These are phyloP conservation scores for Starmerella vitae DNA, from an alignment of 805 yeast genomes.

Conservation along the genomic window DNA sequence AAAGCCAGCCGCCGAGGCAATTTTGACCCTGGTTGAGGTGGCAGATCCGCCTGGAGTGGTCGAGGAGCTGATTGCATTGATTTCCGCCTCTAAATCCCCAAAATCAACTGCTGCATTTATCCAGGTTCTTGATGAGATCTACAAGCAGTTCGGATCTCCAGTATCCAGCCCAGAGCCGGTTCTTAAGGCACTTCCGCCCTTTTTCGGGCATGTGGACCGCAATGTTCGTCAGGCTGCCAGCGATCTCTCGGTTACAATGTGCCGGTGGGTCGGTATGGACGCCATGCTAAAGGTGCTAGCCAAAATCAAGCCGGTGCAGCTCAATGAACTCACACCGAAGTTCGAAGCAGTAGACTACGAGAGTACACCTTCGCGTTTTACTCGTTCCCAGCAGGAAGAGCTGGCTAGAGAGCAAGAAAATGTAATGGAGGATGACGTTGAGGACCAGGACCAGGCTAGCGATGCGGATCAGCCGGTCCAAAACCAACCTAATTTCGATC, in stretches of 20 bases:
- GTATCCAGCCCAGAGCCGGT: conserved; percentile 45
- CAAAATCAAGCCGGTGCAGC: conserved; percentile 80
- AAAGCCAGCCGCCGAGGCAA: conserved; percentile 46
- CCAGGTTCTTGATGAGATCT: conserved; percentile 42
- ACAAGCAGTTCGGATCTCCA: conserved; percentile 48
- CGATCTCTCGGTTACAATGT: conserved; percentile 50
- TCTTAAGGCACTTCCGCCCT: conserved; percentile 44
- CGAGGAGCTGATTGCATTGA: conserved; percentile 50
- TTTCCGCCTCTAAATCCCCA: conserved; percentile 49
- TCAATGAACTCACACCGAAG: conserved; percentile 60
- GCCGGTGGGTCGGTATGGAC: conserved; percentile 58
- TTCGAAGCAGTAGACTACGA: conserved; percentile 38
- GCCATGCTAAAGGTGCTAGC: conserved; percentile 43
- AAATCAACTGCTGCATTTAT: conserved; percentile 62
- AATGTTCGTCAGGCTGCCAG: conserved; percentile 73
- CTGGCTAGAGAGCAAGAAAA: conserved; percentile 2
- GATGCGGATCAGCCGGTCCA: conserved; percentile 12
- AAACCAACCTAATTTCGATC: conserved; percentile 25
- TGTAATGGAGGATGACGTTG: neutral
- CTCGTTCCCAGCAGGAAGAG: conserved; percentile 9
- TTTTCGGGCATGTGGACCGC: conserved; percentile 75
- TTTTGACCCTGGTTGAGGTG: conserved; percentile 50
- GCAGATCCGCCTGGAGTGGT: conserved; percentile 44
- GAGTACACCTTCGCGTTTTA: conserved; percentile 7
- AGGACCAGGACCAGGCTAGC: neutral